A percentile compares a stretch with the other conserved stretches of the same genome.
phyloP scores from a whole-genome alignment of 2,329 filamentous ascomycete genomes.

The Capronia americana region DNA sequence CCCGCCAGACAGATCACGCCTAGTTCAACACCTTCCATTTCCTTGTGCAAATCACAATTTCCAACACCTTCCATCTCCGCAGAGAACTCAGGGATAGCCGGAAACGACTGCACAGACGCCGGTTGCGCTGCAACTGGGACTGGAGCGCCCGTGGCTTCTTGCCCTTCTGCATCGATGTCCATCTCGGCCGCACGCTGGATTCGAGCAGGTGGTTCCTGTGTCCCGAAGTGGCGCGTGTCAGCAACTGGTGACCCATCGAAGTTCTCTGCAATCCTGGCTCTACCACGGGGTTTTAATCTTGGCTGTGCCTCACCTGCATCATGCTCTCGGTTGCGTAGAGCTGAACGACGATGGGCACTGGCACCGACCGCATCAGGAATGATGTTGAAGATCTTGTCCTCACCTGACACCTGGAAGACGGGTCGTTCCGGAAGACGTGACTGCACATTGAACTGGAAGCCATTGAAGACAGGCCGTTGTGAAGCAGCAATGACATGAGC shows the following conservation, averaged over 20 bases:
- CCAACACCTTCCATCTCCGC: conserved; percentile 1
- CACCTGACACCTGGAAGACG: background rate
- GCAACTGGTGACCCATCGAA: conserved; percentile 2
- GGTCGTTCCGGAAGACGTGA: background rate
- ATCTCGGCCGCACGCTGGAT: background rate
- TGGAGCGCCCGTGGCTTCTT: conserved; percentile 4
- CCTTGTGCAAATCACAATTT: background rate
- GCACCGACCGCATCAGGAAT: background rate
- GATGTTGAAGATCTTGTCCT: background rate
- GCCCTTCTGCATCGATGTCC: conserved; percentile 7
- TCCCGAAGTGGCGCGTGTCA: background rate
- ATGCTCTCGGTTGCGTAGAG: background rate
- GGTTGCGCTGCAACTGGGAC: background rate
- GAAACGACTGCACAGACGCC: background rate
- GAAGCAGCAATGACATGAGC: background rate
- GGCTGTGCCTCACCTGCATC: background rate
- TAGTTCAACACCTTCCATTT: background rate
- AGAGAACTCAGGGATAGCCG: background rate
- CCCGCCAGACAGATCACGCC: background rate
- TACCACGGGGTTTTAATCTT: background rate
- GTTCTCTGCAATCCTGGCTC: conserved; percentile 4
- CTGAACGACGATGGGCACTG: background rate
- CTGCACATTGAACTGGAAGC: background rate
- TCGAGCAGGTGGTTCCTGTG: background rate
- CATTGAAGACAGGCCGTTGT: background rate